phyloP scores from a whole-genome alignment of 805 yeast species.

The Cyberlindnera samutprakarnensis region DNA sequence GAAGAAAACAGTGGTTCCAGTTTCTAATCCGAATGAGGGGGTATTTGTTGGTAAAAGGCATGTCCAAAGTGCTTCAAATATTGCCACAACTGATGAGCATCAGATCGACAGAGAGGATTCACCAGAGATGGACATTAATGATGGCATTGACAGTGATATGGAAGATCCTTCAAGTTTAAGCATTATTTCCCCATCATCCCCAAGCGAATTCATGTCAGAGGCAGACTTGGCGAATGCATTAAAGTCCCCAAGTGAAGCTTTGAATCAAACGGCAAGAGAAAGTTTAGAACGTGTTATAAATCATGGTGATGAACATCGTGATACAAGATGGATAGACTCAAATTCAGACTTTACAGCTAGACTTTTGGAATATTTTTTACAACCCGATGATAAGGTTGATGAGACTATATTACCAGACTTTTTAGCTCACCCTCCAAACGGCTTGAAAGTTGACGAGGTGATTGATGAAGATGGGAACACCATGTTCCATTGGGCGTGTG shows the following conservation, averaged over 20 bases:
- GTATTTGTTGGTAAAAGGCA: constrained; percentile 17
- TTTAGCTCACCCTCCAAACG: constrained; percentile 53
- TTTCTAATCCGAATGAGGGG: constrained; percentile 18
- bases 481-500: constrained; percentile 95
- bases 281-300: constrained; percentile 17
- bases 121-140: constrained; percentile 14
- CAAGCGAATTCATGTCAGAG: constrained; percentile 49
- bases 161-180: constrained; percentile 10
- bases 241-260: constrained; percentile 21
- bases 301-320: constrained; percentile 10
- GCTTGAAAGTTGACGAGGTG: constrained; percentile 63
- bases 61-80: not conserved
- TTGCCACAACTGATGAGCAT: not conserved
- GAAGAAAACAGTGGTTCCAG: constrained; percentile 13
- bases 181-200: constrained; percentile 33
- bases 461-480: constrained; percentile 95
- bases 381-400: constrained; percentile 44
- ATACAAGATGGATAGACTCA: constrained; percentile 23
- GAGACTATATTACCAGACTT: constrained; percentile 49
- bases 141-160: constrained; percentile 19
- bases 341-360: constrained; percentile 37
- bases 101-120: constrained; percentile 6
- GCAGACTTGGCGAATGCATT: constrained; percentile 39
- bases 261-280: constrained; percentile 18
- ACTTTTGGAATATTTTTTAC: constrained; percentile 45